Conservation (phyloP, 2,329 filamentous ascomycete species). For the Ascochyta viciae-villosae region DNA sequence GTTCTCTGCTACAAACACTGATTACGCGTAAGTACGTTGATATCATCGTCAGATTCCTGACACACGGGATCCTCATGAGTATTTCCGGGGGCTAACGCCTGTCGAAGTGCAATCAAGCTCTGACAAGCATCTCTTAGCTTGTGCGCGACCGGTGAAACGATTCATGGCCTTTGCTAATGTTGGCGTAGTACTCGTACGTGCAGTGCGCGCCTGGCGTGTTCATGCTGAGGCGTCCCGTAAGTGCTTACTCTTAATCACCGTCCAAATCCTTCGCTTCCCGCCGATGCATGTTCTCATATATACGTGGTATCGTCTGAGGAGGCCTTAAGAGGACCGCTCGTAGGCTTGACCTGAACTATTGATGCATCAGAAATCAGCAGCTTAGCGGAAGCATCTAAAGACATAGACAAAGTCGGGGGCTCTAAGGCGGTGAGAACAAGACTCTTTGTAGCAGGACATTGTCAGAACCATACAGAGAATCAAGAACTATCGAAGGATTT, state of each 20-base stretch:
- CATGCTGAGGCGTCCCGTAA: neutral
- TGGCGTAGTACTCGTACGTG: neutral
- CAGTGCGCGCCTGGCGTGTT: neutral
- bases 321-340: neutral
- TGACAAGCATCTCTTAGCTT: conserved; percentile 9
- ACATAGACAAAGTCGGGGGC: neutral
- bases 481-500: neutral
- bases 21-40: no score
- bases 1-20: no score
- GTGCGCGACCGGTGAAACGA: neutral
- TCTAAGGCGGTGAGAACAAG: neutral
- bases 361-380: neutral
- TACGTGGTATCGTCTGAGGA: neutral
- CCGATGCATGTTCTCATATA: neutral
- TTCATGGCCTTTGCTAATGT: neutral
- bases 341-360: neutral
- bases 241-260: neutral
- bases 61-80: no score
- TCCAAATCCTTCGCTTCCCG: neutral
- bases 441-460: neutral
- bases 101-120: conserved; percentile 2
- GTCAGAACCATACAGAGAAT: neutral
- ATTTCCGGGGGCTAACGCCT: neutral
- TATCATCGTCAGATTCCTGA: no score
- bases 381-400: neutral